These are phyloP conservation scores for Penicillium sp. DNA, from an alignment of 2,329 filamentous ascomycete genomes.

Conservation along the genomic window DNA sequence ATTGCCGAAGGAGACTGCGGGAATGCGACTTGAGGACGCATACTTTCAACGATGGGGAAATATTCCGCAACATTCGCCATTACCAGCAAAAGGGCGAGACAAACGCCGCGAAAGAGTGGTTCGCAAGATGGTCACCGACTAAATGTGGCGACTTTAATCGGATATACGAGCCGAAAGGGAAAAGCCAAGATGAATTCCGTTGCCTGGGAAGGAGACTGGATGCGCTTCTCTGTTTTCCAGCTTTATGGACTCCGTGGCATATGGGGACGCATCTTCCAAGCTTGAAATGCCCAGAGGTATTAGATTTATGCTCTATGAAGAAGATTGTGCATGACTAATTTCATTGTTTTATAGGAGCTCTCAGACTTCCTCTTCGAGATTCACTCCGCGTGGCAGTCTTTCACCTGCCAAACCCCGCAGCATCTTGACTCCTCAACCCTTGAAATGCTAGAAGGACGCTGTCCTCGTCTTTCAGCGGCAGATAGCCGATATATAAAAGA, in stretches of 20 bases:
- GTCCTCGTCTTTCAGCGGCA: slow-evolving; percentile 8
- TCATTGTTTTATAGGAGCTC: too few relatives aligned
- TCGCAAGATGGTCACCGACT: slow-evolving; percentile 13
- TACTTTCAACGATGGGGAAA: slow-evolving; percentile 15
- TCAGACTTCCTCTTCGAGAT: slow-evolving; percentile 6
- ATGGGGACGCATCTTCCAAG: slow-evolving; percentile 17
- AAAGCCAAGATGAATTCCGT: slow-evolving; percentile 1
- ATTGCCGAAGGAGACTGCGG: slow-evolving; percentile 7
- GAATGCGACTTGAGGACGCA: slow-evolving; percentile 8
- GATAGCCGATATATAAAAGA: slow-evolving; percentile 10
- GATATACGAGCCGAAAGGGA: slow-evolving; percentile 12
- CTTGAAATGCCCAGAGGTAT: slow-evolving; percentile 12
- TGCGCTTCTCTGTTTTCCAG: slow-evolving; percentile 10
- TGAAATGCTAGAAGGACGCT: slow-evolving; percentile 14
- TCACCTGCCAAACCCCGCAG: not conserved
- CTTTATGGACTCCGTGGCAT: slow-evolving; percentile 11
- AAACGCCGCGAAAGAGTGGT: slow-evolving; percentile 10
- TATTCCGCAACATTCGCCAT: slow-evolving; percentile 14
- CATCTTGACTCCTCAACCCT: slow-evolving; percentile 9
- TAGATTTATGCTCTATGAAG: not conserved
- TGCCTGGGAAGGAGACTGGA: slow-evolving; percentile 8
- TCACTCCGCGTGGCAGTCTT: slow-evolving; percentile 2
- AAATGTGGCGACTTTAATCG: slow-evolving; percentile 16
- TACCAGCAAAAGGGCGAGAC: slow-evolving; percentile 9
- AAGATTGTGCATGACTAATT: not conserved